Evolutionary conservation across 169 alveolate genomes (phyloP), one percentile per base, ranked within the genome.

Genomic region (Eimeria sp.): DNA sequence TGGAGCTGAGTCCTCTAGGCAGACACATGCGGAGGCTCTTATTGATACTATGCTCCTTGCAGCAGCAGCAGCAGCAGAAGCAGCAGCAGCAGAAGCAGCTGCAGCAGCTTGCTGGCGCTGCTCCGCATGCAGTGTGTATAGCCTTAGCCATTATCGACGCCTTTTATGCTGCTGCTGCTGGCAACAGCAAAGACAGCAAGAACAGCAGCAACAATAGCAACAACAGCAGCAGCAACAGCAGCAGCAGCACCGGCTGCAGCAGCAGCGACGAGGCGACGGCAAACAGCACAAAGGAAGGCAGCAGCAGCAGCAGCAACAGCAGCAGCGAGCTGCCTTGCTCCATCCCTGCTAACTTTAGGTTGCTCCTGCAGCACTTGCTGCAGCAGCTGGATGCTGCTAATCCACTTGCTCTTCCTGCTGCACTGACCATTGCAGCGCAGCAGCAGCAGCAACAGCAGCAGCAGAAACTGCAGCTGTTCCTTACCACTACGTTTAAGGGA

Each of bases 61-160:
- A 82, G 89, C 89, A 49, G 89, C 89, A 47, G 57, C 89, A 51
- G 89, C 70, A 82, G 89, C 89, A 82, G 72, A 34, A 82, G 89
- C 89, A 49, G 89, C 89, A 47, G 57, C 89, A 51, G 73, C 70
- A 82, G 89, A 70, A 82, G 72, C 61, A 54, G 61, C 61, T 11
- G 89, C 89, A 82, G 89, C 65, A 51, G 89, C 73, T 22, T 14
- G 89, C 51, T 10, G 43, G 70, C 3, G 72, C 89, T 4, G 65
- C 89, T 47, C 72, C 89, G 14, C 89, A 82, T 82, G 89, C 89
- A 47, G 89, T 82, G 11, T 82, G 89, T 51, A 82, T 82, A 9
- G 72, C 89, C 45, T 51, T 82, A 47, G 70, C 89, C 10, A 51
- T 82, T 7, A 51, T 82, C 14, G 89, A 82, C 22, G 89, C 89